Percentiles rank a stretch among this genome's conserved stretches.
Evolutionary conservation across 192 early-diverging fungal species (phyloP).

Genomic region (Glomus cerebriforme): DNA sequence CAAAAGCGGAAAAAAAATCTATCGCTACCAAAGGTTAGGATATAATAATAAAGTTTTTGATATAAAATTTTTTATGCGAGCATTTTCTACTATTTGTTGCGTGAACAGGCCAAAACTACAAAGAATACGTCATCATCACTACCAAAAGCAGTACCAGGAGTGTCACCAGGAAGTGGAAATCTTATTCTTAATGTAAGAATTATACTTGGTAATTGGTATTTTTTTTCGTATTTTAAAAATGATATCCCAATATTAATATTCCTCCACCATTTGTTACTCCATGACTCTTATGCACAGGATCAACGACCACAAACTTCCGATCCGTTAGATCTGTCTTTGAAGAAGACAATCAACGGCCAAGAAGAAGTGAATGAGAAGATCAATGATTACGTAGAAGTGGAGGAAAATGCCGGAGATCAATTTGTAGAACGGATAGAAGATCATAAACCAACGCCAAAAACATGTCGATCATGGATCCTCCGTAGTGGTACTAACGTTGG

Average conservation of each 20-base stretch:
- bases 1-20: not conserved
- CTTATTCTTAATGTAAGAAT: slow-evolving; percentile 11
- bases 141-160: slow-evolving; percentile 7
- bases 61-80: slow-evolving; percentile 4
- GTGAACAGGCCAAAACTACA: not conserved
- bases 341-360: not conserved
- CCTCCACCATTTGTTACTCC: not conserved
- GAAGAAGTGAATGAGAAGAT: slow-evolving; percentile 8
- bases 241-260: no score
- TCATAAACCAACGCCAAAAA: not conserved
- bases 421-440: slow-evolving; percentile 13
- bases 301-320: not conserved
- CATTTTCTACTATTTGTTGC: slow-evolving; percentile 6
- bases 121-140: not conserved
- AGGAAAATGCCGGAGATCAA: slow-evolving; percentile 1
- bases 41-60: slow-evolving; percentile 11
- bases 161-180: not conserved
- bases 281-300: slow-evolving; percentile 1
- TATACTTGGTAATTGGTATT: slow-evolving; percentile 7
- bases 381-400: not conserved
- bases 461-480: not conserved
- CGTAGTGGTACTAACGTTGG: slow-evolving; percentile 28
- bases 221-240: slow-evolving; percentile 11
- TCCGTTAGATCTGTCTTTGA: slow-evolving; percentile 6
- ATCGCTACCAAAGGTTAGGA: not conserved